Evolutionary conservation across 495 filamentous ascomycete species (phyloP).

Genomic region (Thozetella sp.): DNA sequence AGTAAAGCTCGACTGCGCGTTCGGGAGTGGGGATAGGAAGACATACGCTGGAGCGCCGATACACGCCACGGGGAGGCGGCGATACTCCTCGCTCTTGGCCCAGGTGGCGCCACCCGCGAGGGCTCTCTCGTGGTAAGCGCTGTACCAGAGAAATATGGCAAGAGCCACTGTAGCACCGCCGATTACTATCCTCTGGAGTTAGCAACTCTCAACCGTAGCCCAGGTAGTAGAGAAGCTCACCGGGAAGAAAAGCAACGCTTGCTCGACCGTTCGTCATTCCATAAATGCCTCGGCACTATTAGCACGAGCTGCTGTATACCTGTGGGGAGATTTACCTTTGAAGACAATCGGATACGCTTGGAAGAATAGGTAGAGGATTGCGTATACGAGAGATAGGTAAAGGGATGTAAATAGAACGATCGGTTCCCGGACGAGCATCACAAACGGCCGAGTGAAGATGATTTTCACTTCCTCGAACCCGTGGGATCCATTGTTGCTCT

Average conservation of each 20-base stretch:
- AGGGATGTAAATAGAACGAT: not conserved
- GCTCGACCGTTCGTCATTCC: not conserved
- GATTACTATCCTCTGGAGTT: no score
- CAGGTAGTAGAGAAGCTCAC: no score
- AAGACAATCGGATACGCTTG: slow-evolving; percentile 71
- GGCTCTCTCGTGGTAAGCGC: not conserved
- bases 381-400: slow-evolving; percentile 33
- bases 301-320: slow-evolving; percentile 39
- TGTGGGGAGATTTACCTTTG: slow-evolving; percentile 49
- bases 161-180: not conserved
- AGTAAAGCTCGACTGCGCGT: slow-evolving; percentile 48
- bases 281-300: slow-evolving; percentile 22
- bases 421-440: not conserved
- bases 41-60: not conserved
- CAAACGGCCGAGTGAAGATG: not conserved
- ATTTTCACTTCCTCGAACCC: no score
- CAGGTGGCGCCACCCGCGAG: not conserved
- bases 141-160: not conserved
- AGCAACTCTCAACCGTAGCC: no score
- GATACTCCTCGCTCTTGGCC: not conserved
- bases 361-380: slow-evolving; percentile 71
- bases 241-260: not conserved
- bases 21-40: no score
- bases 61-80: not conserved
- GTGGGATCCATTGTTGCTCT: no score